phyloP scores from a whole-genome alignment of 192 early-diverging fungal species.

The Coemansia sp. region DNA sequence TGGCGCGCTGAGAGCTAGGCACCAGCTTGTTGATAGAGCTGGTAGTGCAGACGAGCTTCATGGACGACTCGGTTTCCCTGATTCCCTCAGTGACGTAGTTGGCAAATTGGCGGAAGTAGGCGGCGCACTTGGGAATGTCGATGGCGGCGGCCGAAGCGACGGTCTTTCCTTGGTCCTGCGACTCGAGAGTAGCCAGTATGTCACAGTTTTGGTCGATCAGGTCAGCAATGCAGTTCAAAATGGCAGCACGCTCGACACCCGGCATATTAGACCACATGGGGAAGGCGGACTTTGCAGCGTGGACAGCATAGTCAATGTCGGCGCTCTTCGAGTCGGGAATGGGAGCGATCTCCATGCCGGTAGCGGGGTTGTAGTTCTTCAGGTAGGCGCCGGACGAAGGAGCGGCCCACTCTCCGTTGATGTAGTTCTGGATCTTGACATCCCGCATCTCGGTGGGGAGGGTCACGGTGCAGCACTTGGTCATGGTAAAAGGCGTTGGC shows the following conservation, averaged over 20 bases:
- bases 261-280: conserved; percentile 59
- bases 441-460: conserved; percentile 23
- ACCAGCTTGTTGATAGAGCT: conserved; percentile 50
- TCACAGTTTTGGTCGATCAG: conserved; percentile 51
- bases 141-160: conserved; percentile 56
- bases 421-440: conserved; percentile 61
- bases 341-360: conserved; percentile 56
- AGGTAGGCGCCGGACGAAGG: conserved; percentile 56
- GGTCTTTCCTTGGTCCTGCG: conserved; percentile 77
- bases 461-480: conserved; percentile 2
- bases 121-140: conserved; percentile 63
- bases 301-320: conserved; percentile 69
- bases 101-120: conserved; percentile 77
- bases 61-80: conserved; percentile 32
- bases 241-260: conserved; percentile 41
- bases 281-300: conserved; percentile 65
- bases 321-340: conserved; percentile 61
- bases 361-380: conserved; percentile 68
- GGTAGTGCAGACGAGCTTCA: conserved; percentile 1
- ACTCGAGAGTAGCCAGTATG: conserved; percentile 61
- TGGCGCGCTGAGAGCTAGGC: conserved; percentile 41
- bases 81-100: conserved; percentile 63
- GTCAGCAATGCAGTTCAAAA: conserved; percentile 63
- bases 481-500: conserved; percentile 1
- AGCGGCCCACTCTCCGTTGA: conserved; percentile 65